These are phyloP conservation scores for Neonectria faginata DNA, from an alignment of 2,329 filamentous ascomycete genomes.

Conservation along the genomic window DNA sequence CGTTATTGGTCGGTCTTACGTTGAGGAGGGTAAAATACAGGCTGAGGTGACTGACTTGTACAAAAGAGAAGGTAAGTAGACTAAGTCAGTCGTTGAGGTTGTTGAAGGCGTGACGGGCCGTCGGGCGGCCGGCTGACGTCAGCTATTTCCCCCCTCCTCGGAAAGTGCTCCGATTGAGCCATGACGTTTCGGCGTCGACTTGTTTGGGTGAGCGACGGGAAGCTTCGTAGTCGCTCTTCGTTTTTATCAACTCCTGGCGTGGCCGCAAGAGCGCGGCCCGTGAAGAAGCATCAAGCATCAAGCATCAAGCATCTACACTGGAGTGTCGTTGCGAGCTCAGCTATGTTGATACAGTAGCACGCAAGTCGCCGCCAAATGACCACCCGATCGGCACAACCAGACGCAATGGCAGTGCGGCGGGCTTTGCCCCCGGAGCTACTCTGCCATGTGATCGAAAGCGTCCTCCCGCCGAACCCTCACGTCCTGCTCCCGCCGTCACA, in stretches of 20 bases:
- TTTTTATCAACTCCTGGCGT: conserved; percentile 14
- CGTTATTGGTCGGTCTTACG: too few species aligned
- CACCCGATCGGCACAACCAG: conserved; percentile 15
- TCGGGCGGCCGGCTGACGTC: neutral
- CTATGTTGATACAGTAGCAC: conserved; percentile 16
- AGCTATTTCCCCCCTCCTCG: neutral
- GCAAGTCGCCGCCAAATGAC: conserved; percentile 28
- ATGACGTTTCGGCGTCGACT: conserved; percentile 8
- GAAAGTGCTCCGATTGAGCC: neutral
- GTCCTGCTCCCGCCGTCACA: conserved; percentile 53
- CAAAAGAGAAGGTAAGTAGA: too few species aligned
- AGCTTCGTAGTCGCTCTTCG: conserved; percentile 5
- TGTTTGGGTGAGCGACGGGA: neutral
- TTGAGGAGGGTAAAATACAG: neutral
- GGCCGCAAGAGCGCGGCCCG: conserved; percentile 23
- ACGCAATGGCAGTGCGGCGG: conserved; percentile 20
- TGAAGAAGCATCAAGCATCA: conserved; percentile 2
- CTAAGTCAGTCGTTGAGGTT: neutral
- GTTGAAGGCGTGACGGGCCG: neutral
- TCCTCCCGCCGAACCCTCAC: conserved; percentile 48
- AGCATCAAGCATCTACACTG: conserved; percentile 5
- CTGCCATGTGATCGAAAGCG: conserved; percentile 51
- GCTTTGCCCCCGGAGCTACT: conserved; percentile 52
- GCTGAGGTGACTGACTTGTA: too few species aligned
- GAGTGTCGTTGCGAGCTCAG: conserved; percentile 1